A percentile compares a stretch with the other conserved stretches of the same genome.
phyloP scores from a whole-genome alignment of 1,284 basidiomycete species.

The Cystobasidium pallidum region DNA sequence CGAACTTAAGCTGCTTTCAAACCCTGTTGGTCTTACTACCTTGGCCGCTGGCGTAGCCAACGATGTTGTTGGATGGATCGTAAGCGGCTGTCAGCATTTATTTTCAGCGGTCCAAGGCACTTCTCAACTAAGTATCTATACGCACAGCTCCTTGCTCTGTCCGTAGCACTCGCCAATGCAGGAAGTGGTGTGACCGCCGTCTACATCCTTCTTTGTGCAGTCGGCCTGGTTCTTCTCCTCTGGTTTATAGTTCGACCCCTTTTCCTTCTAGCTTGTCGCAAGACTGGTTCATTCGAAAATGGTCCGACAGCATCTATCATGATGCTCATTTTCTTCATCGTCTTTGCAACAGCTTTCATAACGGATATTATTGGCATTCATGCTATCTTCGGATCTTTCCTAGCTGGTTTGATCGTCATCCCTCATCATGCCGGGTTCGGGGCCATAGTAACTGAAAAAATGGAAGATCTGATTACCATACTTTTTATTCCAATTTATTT shows the following conservation, averaged over 20 bases:
- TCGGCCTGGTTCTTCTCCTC: slow-evolving; percentile 80
- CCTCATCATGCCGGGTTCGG: slow-evolving; percentile 83
- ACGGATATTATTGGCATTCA: slow-evolving; percentile 81
- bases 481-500: slow-evolving; percentile 72
- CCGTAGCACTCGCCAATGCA: slow-evolving; percentile 86
- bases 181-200: slow-evolving; percentile 69
- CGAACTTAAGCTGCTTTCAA: slow-evolving; percentile 74
- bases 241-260: slow-evolving; percentile 69
- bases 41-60: slow-evolving; percentile 93
- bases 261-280: slow-evolving; percentile 60
- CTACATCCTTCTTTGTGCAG: slow-evolving; percentile 76
- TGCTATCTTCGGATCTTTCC: slow-evolving; percentile 64
- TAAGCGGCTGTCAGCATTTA: not conserved
- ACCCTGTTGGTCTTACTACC: slow-evolving; percentile 88
- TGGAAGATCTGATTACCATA: slow-evolving; percentile 71
- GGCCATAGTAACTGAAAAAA: slow-evolving; percentile 66
- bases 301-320: slow-evolving; percentile 76
- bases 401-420: slow-evolving; percentile 78
- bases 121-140: not conserved
- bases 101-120: not conserved
- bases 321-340: slow-evolving; percentile 72
- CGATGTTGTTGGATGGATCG: slow-evolving; percentile 63
- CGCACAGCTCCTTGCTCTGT: slow-evolving; percentile 69
- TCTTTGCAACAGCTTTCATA: slow-evolving; percentile 78
- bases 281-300: slow-evolving; percentile 76